phyloP scores from a whole-genome alignment of 768 basidiomycete species.

The Sistotremastrum suecicum region DNA sequence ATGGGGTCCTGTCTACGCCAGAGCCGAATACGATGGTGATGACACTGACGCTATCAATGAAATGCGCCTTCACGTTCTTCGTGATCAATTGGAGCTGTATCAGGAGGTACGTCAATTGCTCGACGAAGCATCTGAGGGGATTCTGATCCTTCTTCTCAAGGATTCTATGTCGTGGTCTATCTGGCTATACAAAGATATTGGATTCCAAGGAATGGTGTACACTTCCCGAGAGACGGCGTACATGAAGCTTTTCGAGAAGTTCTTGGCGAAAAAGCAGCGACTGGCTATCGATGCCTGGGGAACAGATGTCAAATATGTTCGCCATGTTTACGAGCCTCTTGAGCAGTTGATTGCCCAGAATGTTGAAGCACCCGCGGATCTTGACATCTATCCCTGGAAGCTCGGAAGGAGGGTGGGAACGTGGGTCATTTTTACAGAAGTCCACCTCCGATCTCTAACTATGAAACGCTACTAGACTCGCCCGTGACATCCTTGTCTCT shows the following conservation, averaged over 20 bases:
- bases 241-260: constrained; percentile 50
- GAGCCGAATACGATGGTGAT: constrained; percentile 40
- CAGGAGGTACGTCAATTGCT: constrained; percentile 26
- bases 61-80: constrained; percentile 46
- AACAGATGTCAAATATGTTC: constrained; percentile 43
- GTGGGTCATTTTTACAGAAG: not conserved
- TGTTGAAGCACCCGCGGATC: constrained; percentile 3
- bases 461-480: constrained; percentile 37
- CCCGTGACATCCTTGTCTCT: constrained; percentile 52
- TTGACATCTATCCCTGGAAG: too few species aligned
- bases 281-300: constrained; percentile 73
- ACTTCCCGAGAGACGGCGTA: constrained; percentile 56
- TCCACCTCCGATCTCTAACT: constrained; percentile 18
- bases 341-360: constrained; percentile 45
- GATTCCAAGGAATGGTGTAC: constrained; percentile 80
- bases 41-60: constrained; percentile 54
- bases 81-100: constrained; percentile 65
- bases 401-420: not conserved
- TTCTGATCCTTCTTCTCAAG: constrained; percentile 14
- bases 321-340: constrained; percentile 49
- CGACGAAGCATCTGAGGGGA: too few species aligned
- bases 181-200: constrained; percentile 81
- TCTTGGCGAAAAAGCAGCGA: constrained; percentile 65
- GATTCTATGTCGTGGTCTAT: constrained; percentile 67
- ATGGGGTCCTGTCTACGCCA: constrained; percentile 72